Base-by-base conservation (phyloP, 176 grass and related monocot species). In the barley (Hordeum vulgare) region DNA sequence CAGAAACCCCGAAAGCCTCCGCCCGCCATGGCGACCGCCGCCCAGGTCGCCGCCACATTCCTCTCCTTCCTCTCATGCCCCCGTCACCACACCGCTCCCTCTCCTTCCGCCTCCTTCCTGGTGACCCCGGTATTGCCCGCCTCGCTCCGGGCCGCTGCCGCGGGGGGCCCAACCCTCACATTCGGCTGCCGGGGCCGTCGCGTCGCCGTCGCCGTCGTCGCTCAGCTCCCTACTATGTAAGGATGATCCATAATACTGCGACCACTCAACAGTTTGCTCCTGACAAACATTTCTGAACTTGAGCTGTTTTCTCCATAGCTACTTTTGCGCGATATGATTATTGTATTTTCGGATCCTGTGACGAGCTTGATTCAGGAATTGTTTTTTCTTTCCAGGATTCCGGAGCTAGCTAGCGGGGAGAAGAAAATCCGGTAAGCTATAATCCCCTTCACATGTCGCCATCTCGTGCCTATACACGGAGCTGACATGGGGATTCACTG, bases 161-260 rank as follows among this genome's bases (percentile, higher is more conserved):
- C 47, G 49, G 80, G 47, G 41, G 29, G 7, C 27, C 88, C 75
- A 79, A 61, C 51, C 13, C 67, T 72, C 67, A 18, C 47, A 60
- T 83, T 37, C 75, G 75, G 47, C 75, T 57, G 26, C 34, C 74
- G 84, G 74, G 67, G 47, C 47, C 84, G 67, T 62, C 58, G 47
- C 20, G 39, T 75, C 74, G 47, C 80, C 31, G 31, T 33, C 20
- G 78, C 78, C 66, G 67, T 78, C 59, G 80, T 86, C 36, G 74
- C 88, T 57, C 88, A 90, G 80, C 88, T 90, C 29, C 88, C 88
- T 51, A 90, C 80, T 53, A 41, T 51, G 84, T 90, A 83, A 83
- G 79, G 5, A 25, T 33, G 63, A 15, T 34, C 37, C 13, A 39
- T 28, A 26, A 72, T 42, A 65, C 3, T 28, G 25, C 20, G 15